A percentile compares a stretch with the other conserved stretches of the same genome.
phyloP scores from a whole-genome alignment of 2,329 filamentous ascomycete genomes.

The Lasiodiplodia gonubiensis region DNA sequence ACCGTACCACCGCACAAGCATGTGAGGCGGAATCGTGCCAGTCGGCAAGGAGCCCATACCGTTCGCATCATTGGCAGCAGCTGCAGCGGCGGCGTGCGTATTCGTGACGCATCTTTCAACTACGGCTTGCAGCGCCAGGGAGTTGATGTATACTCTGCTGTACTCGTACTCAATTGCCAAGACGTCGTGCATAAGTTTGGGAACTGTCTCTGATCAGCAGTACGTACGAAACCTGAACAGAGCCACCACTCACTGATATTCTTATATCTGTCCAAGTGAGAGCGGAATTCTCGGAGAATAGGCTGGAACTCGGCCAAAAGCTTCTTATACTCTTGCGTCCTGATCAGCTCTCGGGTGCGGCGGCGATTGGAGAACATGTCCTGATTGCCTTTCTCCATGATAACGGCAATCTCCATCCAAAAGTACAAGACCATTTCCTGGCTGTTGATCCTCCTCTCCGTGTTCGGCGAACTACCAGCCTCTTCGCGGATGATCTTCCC shows the following conservation, averaged over 20 bases:
- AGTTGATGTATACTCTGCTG: constrained; percentile 92
- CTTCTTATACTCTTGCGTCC: constrained; percentile 81
- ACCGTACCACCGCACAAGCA: constrained; percentile 58
- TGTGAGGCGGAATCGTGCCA: constrained; percentile 53
- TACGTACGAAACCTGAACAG: neutral
- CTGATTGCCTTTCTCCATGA: constrained; percentile 91
- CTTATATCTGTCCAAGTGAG: constrained; percentile 75
- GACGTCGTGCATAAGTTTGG: constrained; percentile 70
- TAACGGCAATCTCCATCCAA: constrained; percentile 91
- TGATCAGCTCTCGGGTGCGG: constrained; percentile 86
- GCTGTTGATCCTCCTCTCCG: constrained; percentile 29
- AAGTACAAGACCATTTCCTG: constrained; percentile 73
- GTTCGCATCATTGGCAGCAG: constrained; percentile 35
- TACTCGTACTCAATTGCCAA: constrained; percentile 96
- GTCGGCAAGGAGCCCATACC: constrained; percentile 30
- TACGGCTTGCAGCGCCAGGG: constrained; percentile 89
- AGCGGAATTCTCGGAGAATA: constrained; percentile 77
- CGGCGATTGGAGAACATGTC: constrained; percentile 85
- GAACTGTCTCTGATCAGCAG: constrained; percentile 47
- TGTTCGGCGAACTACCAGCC: constrained; percentile 22
- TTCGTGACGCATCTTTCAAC: constrained; percentile 89
- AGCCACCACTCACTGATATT: constrained; percentile 13
- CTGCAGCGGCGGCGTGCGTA: constrained; percentile 58
- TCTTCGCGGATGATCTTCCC: constrained; percentile 25
- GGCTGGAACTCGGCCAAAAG: constrained; percentile 82